These are phyloP conservation scores for Salvia miltiorrhiza DNA, from an alignment of 257 asterid species.

Conservation along the genomic window DNA sequence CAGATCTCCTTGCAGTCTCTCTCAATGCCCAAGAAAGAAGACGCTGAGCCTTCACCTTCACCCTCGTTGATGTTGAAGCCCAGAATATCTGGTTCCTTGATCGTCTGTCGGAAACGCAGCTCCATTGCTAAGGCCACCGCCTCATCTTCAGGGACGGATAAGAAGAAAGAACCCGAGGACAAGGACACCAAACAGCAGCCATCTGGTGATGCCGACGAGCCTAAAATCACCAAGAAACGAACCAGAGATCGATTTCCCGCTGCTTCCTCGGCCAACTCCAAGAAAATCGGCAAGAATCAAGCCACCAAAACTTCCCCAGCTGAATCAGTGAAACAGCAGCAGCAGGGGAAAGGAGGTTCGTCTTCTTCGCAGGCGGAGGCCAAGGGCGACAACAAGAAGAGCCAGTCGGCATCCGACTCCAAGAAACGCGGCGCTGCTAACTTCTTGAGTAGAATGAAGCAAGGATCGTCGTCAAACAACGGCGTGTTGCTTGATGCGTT, in stretches of 20 bases:
- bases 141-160: conserved; percentile 47
- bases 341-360: conserved; percentile 37
- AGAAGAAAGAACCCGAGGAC: conserved; percentile 46
- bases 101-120: conserved; percentile 69
- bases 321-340: conserved; percentile 34
- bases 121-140: conserved; percentile 55
- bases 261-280: conserved; percentile 29
- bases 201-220: conserved; percentile 43
- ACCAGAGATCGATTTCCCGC: conserved; percentile 46
- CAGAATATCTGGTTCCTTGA: conserved; percentile 49
- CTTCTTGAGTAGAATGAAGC: conserved; percentile 63
- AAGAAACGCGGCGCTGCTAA: conserved; percentile 61
- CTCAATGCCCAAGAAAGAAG: conserved; percentile 44
- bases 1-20: conserved; percentile 45
- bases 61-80: conserved; percentile 51
- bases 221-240: conserved; percentile 62
- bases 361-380: conserved; percentile 38
- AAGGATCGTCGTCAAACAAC: conserved; percentile 48
- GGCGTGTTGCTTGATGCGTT: conserved; percentile 50
- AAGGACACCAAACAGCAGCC: conserved; percentile 26
- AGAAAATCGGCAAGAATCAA: conserved; percentile 43
- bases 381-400: conserved; percentile 42
- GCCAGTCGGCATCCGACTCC: conserved; percentile 38
- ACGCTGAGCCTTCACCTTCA: conserved; percentile 36
- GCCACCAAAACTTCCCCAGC: conserved; percentile 24